These are phyloP conservation scores for Drosera spatulata DNA, from an alignment of 179 eudicot genomes.

Conservation along the genomic window DNA sequence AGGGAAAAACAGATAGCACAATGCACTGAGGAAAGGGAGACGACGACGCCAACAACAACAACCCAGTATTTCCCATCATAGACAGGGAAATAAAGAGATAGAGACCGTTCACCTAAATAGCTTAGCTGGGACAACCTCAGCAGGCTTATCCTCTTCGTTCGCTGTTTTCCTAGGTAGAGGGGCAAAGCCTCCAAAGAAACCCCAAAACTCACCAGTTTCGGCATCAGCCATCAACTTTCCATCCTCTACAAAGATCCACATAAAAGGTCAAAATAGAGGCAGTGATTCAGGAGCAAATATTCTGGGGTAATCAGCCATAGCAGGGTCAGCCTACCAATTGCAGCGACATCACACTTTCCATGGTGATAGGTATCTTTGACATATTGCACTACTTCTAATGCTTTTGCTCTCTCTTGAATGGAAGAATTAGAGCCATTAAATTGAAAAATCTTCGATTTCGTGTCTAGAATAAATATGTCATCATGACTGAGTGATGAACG, in stretches of 20 bases:
- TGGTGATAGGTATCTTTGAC: constrained; percentile 87
- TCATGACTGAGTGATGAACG: constrained; percentile 93
- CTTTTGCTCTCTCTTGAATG: constrained; percentile 98
- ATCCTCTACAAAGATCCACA: constrained; percentile 51
- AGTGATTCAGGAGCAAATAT: neutral
- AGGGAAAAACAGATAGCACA: no score
- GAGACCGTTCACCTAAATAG: constrained; percentile 45
- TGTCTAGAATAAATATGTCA: constrained; percentile 84
- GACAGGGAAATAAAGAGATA: constrained; percentile 5
- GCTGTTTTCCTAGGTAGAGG: constrained; percentile 83
- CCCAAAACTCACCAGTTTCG: constrained; percentile 98
- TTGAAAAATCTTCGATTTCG: constrained; percentile 82
- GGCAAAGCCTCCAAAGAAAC: constrained; percentile 97
- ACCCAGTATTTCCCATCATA: neutral
- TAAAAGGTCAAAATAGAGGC: constrained; percentile 4
- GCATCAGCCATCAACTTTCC: constrained; percentile 95
- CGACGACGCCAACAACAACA: neutral
- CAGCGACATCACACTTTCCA: constrained; percentile 92
- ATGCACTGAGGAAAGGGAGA: no score
- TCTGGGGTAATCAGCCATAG: neutral
- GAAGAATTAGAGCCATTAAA: constrained; percentile 91
- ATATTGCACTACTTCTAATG: constrained; percentile 93
- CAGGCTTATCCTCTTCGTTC: constrained; percentile 28
- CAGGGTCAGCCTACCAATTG: constrained; percentile 49
- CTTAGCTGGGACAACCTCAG: constrained; percentile 35